These are phyloP conservation scores for Fistulinella cinereoalba DNA, from an alignment of 1,284 basidiomycete genomes.

Conservation along the genomic window DNA sequence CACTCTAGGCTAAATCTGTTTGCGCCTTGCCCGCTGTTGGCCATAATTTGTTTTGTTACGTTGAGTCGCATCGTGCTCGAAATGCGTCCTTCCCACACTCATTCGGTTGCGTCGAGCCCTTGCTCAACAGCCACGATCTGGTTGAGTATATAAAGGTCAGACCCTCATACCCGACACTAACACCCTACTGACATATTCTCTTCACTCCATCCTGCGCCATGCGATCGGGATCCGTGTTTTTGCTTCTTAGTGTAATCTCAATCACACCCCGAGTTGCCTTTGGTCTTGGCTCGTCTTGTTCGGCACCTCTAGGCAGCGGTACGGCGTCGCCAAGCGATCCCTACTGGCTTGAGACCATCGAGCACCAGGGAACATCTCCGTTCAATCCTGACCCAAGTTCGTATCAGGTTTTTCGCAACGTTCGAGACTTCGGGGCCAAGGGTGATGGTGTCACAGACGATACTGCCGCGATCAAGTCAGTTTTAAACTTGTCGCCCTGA, in stretches of 20 bases:
- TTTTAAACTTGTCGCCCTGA: background rate
- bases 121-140: background rate
- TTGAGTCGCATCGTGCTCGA: conserved; percentile 1
- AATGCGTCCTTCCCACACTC: conserved; percentile 3
- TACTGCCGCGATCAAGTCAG: conserved; percentile 29
- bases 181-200: background rate
- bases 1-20: background rate
- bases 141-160: conserved; percentile 16
- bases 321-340: conserved; percentile 35
- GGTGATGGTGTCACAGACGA: conserved; percentile 32
- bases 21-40: conserved; percentile 2
- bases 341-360: conserved; percentile 54
- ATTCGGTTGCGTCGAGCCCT: background rate
- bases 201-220: conserved; percentile 6
- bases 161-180: background rate
- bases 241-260: conserved; percentile 15
- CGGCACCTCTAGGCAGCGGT: conserved; percentile 15
- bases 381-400: conserved; percentile 50
- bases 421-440: conserved; percentile 31
- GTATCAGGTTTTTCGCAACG: conserved; percentile 62
- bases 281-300: conserved; percentile 26
- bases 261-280: background rate
- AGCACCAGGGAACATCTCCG: conserved; percentile 62
- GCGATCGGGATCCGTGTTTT: conserved; percentile 3
- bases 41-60: background rate